These are phyloP conservation scores for Populus pruinosa DNA, from an alignment of 345 rosid species.

Conservation along the genomic window DNA sequence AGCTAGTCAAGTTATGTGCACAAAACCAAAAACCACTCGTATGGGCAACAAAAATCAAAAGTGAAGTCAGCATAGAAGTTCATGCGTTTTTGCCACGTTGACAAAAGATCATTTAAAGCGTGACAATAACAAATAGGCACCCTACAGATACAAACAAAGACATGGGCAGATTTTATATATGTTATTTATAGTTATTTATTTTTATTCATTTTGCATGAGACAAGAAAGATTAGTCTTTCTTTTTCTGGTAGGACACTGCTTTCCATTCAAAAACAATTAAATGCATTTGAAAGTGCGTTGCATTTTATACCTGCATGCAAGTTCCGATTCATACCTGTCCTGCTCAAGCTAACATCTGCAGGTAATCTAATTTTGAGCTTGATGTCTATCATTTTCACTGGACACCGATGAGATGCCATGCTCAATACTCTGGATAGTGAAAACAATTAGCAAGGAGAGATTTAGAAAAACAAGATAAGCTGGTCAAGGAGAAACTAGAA, in stretches of 20 bases:
- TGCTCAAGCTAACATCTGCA: slow-evolving; percentile 15
- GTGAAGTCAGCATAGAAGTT: background rate
- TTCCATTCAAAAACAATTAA: background rate
- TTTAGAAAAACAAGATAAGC: background rate
- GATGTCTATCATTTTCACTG: slow-evolving; percentile 23
- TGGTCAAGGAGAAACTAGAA: background rate
- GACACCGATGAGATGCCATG: slow-evolving; percentile 60
- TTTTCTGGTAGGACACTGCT: background rate
- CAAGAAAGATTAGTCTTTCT: background rate
- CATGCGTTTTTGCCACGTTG: background rate
- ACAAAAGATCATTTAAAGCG: background rate
- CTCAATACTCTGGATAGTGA: slow-evolving; percentile 67
- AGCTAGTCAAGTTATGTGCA: background rate
- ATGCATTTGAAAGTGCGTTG: background rate
- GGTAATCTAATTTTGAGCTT: slow-evolving; percentile 25
- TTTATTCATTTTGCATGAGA: background rate
- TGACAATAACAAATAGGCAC: background rate
- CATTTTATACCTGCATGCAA: background rate
- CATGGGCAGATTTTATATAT: background rate
- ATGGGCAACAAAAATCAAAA: background rate
- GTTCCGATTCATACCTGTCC: slow-evolving; percentile 22
- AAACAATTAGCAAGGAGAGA: slow-evolving; percentile 3
- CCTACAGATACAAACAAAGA: background rate
- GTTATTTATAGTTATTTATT: background rate
- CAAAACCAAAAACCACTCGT: background rate